Percentiles rank a stretch among this genome's conserved stretches.
These are phyloP conservation scores for Kockovaella imperatae DNA, from an alignment of 768 basidiomycete genomes.

Conservation along the genomic window DNA sequence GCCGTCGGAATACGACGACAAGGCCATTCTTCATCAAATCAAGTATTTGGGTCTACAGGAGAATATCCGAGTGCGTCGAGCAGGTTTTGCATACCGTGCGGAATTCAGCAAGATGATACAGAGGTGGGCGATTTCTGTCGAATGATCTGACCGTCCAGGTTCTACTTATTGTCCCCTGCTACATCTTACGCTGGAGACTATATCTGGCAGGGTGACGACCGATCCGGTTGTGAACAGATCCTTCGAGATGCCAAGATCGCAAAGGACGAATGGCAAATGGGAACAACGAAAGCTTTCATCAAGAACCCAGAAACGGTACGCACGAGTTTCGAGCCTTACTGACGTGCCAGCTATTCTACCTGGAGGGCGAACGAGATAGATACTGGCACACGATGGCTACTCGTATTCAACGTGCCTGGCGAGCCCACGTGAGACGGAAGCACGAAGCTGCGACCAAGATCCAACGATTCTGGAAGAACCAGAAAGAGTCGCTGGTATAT, in stretches of 20 bases:
- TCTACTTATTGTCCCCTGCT: constrained; percentile 87
- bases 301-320: constrained; percentile 79
- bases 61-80: constrained; percentile 93
- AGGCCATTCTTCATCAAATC: constrained; percentile 95
- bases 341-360: constrained; percentile 69
- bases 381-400: constrained; percentile 99
- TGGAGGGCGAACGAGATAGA: constrained; percentile 96
- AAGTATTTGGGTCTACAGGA: constrained; percentile 98
- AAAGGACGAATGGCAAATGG: constrained; percentile 99
- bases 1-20: constrained; percentile 79
- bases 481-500: constrained; percentile 86
- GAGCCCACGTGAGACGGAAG: constrained; percentile 92
- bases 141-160: constrained; percentile 44
- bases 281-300: constrained; percentile 95
- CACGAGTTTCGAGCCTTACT: not conserved
- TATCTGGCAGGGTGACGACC: constrained; percentile 84
- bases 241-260: constrained; percentile 91
- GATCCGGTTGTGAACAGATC: constrained; percentile 86
- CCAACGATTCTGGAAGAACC: constrained; percentile 97
- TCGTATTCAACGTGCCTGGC: constrained; percentile 91
- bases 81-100: constrained; percentile 96
- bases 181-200: constrained; percentile 99
- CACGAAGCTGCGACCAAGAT: constrained; percentile 91
- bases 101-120: constrained; percentile 99
- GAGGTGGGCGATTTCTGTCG: constrained; percentile 46